Evolutionary conservation across 225 moss, liverwort and hornwort species (phyloP), one percentile per base, ranked within the genome.

Genomic region (Takakia lepidozioides): DNA sequence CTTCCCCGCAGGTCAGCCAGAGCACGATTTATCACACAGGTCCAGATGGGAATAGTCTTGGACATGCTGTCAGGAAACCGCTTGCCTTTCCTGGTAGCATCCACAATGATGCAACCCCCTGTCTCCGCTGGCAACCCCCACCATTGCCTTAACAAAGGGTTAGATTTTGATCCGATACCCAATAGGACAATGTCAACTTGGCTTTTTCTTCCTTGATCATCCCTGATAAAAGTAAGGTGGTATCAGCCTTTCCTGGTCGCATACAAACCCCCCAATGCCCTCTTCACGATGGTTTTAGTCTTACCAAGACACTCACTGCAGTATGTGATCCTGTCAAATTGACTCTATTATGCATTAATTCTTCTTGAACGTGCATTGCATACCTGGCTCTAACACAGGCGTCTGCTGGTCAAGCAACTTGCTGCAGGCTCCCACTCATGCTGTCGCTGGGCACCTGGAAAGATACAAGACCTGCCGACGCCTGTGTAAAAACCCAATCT

Each of bases 11-110:
- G 50, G 63, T 76, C 71, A 70, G 71, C 72, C 45, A 93, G 49
- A 7, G 81, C 86, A 49, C 88, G 75, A 68, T 88, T 93, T 20
- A 93, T 48, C 45, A 93, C 88, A 79, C 86, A 93, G 21, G 81
- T 59, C 93, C 93, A 93, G 27, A 88, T 86, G 44, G 93, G 93
- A 55, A 93, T 79, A 44, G 93, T 88, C 62, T 93, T 93, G 49
- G 93, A 88, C 93, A 93, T 81, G 61, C 86, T 88, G 51, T 93
- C 88, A 40, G 86, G 93, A 26, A 93, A 93, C 38, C 88, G 88
- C 74, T 93, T 93, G 45, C 88, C 93, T 74, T 84, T 93, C 60
- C 93, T 81, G 43, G 93, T 88, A 36, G 93, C 93, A 86, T 93
- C 93, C 52, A 88, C 83, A 70, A 93, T 81, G 28, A 81, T 67